phyloP scores from a whole-genome alignment of 345 rosid genomes.

The Rhodamnia argentea region DNA sequence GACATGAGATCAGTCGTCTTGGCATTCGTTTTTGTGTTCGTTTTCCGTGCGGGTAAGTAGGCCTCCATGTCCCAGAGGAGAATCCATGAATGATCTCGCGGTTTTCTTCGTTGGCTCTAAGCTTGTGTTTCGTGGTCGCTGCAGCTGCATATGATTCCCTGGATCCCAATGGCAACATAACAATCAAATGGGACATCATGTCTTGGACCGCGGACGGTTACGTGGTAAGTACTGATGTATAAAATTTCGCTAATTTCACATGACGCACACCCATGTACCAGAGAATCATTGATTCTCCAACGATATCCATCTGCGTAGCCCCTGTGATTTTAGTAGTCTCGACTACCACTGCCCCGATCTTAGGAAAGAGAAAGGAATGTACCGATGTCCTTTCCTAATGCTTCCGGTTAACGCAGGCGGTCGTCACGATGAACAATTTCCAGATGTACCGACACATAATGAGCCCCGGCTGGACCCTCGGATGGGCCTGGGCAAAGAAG shows the following conservation, averaged over 20 bases:
- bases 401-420: conserved; percentile 37
- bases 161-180: conserved; percentile 82
- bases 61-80: neutral
- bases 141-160: conserved; percentile 89
- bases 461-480: conserved; percentile 76
- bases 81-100: neutral
- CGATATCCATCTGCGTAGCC: neutral
- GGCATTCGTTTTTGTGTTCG: conserved; percentile 23
- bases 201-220: conserved; percentile 89
- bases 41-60: conserved; percentile 36
- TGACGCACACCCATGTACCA: neutral
- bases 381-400: neutral
- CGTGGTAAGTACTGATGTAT: conserved; percentile 32
- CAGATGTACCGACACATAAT: conserved; percentile 69
- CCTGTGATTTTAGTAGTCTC: neutral
- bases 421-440: conserved; percentile 61
- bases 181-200: conserved; percentile 85
- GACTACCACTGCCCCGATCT: neutral
- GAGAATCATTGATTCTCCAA: neutral
- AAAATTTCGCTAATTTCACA: neutral
- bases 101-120: neutral
- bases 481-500: conserved; percentile 92
- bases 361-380: neutral
- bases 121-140: neutral
- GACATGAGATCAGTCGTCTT: conserved; percentile 3